Percentiles rank a stretch among this genome's conserved stretches.
phyloP scores from a whole-genome alignment of 257 asterid genomes.

The Solanum habrochaites region DNA sequence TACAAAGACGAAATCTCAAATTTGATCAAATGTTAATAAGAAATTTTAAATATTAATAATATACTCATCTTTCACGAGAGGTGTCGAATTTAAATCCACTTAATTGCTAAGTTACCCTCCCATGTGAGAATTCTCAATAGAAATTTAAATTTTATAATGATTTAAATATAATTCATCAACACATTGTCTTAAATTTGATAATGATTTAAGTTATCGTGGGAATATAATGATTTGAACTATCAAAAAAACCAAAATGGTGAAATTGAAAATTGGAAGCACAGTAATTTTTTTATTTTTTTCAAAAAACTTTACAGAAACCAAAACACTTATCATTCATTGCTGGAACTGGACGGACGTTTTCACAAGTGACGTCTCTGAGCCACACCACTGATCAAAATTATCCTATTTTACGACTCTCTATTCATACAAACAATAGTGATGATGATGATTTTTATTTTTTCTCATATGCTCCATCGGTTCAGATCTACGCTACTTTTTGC shows the following conservation, averaged over 20 bases:
- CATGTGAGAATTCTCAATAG: no score
- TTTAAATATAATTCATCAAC: no score
- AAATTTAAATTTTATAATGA: no score
- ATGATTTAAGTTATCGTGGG: neutral
- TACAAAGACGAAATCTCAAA: neutral
- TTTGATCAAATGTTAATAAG: no score
- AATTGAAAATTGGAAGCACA: neutral
- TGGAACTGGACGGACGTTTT: neutral
- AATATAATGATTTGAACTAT: neutral
- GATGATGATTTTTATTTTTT: neutral
- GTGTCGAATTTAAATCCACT: no score
- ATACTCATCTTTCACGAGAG: neutral
- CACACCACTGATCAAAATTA: neutral
- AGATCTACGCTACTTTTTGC: neutral
- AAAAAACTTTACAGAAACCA: neutral
- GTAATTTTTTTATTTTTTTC: no score
- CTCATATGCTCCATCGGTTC: constrained; percentile 24
- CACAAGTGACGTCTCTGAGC: neutral
- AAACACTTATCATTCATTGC: neutral
- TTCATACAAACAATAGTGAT: neutral
- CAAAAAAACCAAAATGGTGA: neutral
- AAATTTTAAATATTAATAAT: accelerated
- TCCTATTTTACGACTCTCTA: neutral
- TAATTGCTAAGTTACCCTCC: no score
- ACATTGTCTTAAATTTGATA: no score